These are phyloP conservation scores for Phylloporus sp. DNA, from an alignment of 768 basidiomycete species.

Conservation along the genomic window DNA sequence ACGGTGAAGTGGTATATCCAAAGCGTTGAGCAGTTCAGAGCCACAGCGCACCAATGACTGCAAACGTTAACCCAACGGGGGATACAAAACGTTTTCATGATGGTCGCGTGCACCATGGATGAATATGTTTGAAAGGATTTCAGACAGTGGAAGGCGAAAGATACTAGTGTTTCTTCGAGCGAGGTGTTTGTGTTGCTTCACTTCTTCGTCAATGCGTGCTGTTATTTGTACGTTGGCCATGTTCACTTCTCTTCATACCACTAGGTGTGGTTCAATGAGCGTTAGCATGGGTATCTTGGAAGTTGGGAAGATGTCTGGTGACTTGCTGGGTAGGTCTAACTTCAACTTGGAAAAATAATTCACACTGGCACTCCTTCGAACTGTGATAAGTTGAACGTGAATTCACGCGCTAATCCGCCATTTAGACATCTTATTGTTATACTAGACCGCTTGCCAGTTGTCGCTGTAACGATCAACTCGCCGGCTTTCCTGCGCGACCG, in stretches of 20 bases:
- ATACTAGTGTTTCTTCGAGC: not conserved
- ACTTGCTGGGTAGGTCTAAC: too few species aligned
- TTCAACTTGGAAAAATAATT: too few species aligned
- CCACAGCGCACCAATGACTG: constrained; percentile 40
- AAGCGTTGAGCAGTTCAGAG: constrained; percentile 30
- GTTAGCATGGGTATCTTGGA: too few species aligned
- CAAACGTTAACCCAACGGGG: constrained; percentile 5
- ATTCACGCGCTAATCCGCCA: too few species aligned
- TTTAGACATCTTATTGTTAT: too few species aligned
- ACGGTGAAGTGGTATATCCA: not conserved
- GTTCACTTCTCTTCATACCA: not conserved
- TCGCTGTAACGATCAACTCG: too few species aligned
- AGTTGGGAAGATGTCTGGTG: too few species aligned
- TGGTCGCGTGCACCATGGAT: not conserved
- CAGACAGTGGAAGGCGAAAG: not conserved
- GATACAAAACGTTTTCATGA: not conserved
- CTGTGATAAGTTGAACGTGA: too few species aligned
- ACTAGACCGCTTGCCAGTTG: too few species aligned
- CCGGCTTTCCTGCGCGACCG: too few species aligned
- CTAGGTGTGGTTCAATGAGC: not conserved
- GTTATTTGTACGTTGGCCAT: too few species aligned
- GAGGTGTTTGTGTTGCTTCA: not conserved
- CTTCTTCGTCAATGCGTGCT: not conserved
- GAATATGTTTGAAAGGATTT: not conserved
- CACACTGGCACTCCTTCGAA: too few species aligned